Evolutionary conservation across 306 rosid genomes (phyloP), one percentile per base, ranked within the genome.

Genomic region (Arachis stenosperma): DNA sequence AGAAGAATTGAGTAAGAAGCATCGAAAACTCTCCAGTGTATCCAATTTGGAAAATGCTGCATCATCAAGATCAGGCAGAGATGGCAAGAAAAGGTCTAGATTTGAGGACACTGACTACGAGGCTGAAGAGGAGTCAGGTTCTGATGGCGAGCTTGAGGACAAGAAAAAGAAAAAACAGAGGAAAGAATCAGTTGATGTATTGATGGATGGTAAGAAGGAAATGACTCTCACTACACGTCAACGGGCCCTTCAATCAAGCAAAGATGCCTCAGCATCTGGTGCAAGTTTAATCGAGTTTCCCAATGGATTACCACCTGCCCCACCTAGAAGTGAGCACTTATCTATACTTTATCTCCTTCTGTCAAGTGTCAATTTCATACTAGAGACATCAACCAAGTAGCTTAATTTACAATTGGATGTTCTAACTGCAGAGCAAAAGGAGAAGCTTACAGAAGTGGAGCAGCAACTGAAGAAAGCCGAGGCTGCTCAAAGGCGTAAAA

Each of bases 281-380:
- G 69, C 85, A 61, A 87, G 88, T 75, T 69, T 91, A 74, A 84
- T 95, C 2, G 97, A 95, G 79, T 95, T 91, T 83, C 99, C 98
- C n/a, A 90, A 95, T 53, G 99, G 99, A 69, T 82, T 95, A 66
- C 98, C 97, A 5, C 98, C 97, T 72, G 98, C 93, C 47, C 93
- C 97, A 1, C 78, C 99, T 47, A 87, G 99, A 88, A 95, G 98
- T 95, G 84, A 87, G 99, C 71, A 59, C 82, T 71, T 71, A 50
- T 67, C 52, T 56, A 51, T 47, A 41, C 22, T 47, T 9, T 39
- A 6, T 71, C 54, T 71, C 29, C 33, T 65, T 33, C 37, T 33
- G 4, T 2, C 37, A 33, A 33, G 14, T 47, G 56, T 63, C 84
- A 60, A 66, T 67, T 78, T 73, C 27, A 66, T 58, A 11, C 76